Conservation (phyloP, 768 basidiomycete genomes). For the Cyclocybe aegerita region DNA sequence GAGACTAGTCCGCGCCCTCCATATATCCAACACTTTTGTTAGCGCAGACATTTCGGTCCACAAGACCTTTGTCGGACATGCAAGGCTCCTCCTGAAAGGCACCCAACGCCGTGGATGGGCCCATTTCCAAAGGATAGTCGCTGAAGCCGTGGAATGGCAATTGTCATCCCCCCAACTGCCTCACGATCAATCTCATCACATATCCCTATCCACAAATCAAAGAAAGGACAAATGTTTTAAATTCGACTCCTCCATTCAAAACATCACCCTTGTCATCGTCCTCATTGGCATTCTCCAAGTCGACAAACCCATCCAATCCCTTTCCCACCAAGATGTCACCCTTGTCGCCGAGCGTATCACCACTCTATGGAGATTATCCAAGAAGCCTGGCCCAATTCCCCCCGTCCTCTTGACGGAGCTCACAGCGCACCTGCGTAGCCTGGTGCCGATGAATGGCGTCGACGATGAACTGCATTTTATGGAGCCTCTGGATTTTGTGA, state of each 20-base stretch:
- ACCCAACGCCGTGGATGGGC: constrained; percentile 31
- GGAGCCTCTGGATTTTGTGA: constrained; percentile 49
- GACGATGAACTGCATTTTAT: constrained; percentile 23
- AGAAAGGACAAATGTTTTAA: no score
- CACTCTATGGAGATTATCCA: constrained; percentile 46
- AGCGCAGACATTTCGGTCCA: constrained; percentile 35
- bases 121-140: constrained; percentile 27
- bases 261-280: constrained; percentile 33
- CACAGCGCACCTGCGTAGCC: constrained; percentile 33
- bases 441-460: constrained; percentile 30
- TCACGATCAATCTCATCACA: not conserved
- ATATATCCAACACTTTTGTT: constrained; percentile 53
- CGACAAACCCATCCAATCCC: constrained; percentile 22
- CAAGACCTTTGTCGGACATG: constrained; percentile 27
- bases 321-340: constrained; percentile 32
- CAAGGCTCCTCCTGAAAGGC: constrained; percentile 26
- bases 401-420: constrained; percentile 30
- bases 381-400: constrained; percentile 30
- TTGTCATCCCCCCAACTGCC: constrained; percentile 3
- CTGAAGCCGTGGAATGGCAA: constrained; percentile 27
- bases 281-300: constrained; percentile 40
- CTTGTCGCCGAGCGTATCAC: constrained; percentile 42
- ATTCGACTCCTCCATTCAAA: constrained; percentile 42
- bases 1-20: constrained; percentile 32
- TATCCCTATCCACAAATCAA: not conserved